Conservation (phyloP, 345 rosid genomes). For the Heritiera fomes region DNA sequence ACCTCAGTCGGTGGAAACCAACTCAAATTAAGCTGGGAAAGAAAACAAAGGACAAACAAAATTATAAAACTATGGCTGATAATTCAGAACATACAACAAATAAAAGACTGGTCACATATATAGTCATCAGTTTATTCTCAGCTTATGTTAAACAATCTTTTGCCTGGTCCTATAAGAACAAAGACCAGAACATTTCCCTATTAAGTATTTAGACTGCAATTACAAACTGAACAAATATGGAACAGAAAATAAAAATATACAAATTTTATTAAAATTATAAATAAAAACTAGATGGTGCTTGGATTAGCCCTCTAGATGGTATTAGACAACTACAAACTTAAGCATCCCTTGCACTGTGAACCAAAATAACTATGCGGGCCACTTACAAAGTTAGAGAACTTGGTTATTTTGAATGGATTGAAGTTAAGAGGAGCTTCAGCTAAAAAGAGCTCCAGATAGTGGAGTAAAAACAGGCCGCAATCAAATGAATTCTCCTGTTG, state of each 20-base stretch:
- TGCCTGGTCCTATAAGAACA: neutral
- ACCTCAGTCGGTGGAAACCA: constrained; percentile 96
- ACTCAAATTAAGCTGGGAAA: constrained; percentile 65
- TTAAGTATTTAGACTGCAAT: neutral
- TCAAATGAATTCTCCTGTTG: constrained; percentile 97
- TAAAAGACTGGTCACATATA: constrained; percentile 13
- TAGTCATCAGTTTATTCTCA: constrained; percentile 3
- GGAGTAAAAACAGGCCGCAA: constrained; percentile 95
- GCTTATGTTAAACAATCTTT: neutral
- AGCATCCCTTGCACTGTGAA: neutral
- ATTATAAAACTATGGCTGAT: constrained; percentile 2
- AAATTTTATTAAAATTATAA: neutral
- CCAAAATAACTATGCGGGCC: neutral
- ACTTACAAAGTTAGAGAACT: constrained; percentile 83
- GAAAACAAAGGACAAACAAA: constrained; percentile 17
- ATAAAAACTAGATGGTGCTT: neutral
- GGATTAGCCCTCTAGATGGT: neutral
- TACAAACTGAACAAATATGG: neutral
- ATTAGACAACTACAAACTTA: neutral
- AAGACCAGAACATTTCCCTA: neutral
- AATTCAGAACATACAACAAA: constrained; percentile 11
- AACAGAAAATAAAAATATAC: neutral
- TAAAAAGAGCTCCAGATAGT: constrained; percentile 90
- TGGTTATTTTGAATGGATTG: constrained; percentile 72
- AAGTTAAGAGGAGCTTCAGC: constrained; percentile 75